Evolutionary conservation across 495 filamentous ascomycete genomes (phyloP), one percentile per base, ranked within the genome.

Genomic region (Trichoderma asperelloides): DNA sequence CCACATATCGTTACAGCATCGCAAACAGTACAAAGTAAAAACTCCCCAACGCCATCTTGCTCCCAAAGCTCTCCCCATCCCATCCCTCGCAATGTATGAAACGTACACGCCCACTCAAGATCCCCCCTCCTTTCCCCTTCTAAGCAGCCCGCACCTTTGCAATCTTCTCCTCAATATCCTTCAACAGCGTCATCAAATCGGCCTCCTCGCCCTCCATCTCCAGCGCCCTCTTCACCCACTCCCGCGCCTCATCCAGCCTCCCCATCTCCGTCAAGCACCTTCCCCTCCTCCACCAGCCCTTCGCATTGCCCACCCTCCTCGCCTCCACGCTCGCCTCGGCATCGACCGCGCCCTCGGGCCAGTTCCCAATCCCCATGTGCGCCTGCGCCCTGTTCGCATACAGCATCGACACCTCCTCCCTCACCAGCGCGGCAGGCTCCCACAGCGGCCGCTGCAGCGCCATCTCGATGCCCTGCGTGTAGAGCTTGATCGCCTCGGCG

Each of bases 361-460:
- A 98, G 57, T 82, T 80, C 77, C 84, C 82, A 75, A 87, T 74
- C 2, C 83, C 87, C 88, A 97, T 96, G 71, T 93, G 83, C 68
- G 92, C 91, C 85, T 97, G 93, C 62, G 93, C 93, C 25, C 96
- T 85, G 76, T 97, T 97, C 64, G 87, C 84, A 76, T 90, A 96
- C 70, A 98, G 77, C 1, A 81, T 84, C 16, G 88, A 81, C 23
- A 93, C 78, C 77, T 98, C 95, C 69, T 98, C 95, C 33, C 92
- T 79, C 64, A 93, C 88, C 3, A 97, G 79, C 9, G 86, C 84
- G 2, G 84, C 79, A 0, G 94, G 93, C 73, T 98, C 96, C 95
- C 95, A 98, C 1, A 80, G 75, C 2, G 95, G 94, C 3, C 95
- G 82, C 2, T 82, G 82, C 18, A 92, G 75, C 2, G 91, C 95